A percentile compares a stretch with the other conserved stretches of the same genome.
Conservation (phyloP, 2,329 filamentous ascomycete species). For the Xylariomycetidae sp. region DNA sequence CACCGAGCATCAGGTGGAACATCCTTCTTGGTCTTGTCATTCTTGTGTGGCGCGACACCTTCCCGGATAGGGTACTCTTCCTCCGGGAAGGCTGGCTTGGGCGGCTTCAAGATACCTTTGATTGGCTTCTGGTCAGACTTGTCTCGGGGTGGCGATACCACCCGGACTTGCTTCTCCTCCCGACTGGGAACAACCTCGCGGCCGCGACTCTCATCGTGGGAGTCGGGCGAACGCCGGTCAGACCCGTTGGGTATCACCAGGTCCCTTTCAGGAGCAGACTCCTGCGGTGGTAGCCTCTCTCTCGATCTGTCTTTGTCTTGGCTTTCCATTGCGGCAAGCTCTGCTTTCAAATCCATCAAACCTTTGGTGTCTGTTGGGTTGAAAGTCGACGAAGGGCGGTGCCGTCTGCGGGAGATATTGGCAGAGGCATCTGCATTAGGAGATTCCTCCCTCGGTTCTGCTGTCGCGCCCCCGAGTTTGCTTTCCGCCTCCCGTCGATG, state of each 20-base stretch:
- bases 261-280: constrained; percentile 13
- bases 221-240: constrained; percentile 9
- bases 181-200: constrained; percentile 31
- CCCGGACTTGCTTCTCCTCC: constrained; percentile 50
- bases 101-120: constrained; percentile 81
- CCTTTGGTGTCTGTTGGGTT: constrained; percentile 49
- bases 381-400: constrained; percentile 42
- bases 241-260: constrained; percentile 8
- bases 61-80: constrained; percentile 79
- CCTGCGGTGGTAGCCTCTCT: no score
- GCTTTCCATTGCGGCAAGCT: constrained; percentile 40
- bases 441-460: constrained; percentile 33
- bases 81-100: constrained; percentile 80
- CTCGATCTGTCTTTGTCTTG: no score
- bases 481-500: constrained; percentile 35
- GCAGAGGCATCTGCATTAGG: constrained; percentile 33
- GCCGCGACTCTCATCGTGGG: constrained; percentile 33
- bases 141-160: constrained; percentile 67
- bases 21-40: constrained; percentile 68
- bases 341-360: constrained; percentile 45
- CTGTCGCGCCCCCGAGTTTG: constrained; percentile 22
- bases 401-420: constrained; percentile 33
- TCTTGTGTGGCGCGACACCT: constrained; percentile 90
- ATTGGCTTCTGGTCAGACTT: constrained; percentile 63
- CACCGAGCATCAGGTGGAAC: constrained; percentile 77